Evolutionary conservation across 345 rosid species (phyloP).

Genomic region (Euclidium syriacum): DNA sequence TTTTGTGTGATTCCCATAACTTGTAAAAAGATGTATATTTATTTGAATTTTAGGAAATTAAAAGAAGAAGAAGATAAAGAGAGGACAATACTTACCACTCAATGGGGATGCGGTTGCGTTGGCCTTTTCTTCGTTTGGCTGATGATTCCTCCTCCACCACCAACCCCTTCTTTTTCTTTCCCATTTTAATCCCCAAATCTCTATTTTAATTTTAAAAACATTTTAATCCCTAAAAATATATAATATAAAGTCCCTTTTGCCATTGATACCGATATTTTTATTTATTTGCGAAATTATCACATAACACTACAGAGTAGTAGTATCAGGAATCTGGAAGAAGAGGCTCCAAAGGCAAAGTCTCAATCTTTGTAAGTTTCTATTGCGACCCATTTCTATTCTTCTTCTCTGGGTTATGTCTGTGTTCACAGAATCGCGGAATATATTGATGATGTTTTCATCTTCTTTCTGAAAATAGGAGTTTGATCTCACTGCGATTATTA

Average conservation of each 20-base stretch:
- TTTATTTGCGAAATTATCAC: neutral
- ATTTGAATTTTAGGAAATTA: neutral
- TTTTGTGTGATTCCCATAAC: neutral
- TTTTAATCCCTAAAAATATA: neutral
- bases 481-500: conserved; percentile 14
- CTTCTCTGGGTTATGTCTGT: neutral
- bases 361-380: conserved; percentile 30
- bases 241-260: conserved; percentile 20
- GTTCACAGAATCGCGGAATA: neutral
- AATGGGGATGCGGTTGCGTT: conserved; percentile 59
- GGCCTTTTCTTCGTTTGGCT: conserved; percentile 38
- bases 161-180: conserved; percentile 28
- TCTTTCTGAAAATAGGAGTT: neutral
- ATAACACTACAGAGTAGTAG: conserved; percentile 15
- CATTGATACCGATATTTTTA: conserved; percentile 1
- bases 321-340: conserved; percentile 24
- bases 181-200: neutral
- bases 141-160: conserved; percentile 49
- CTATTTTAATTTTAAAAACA: neutral
- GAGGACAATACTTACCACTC: conserved; percentile 51
- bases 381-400: neutral
- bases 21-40: neutral
- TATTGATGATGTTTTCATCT: neutral
- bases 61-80: conserved; percentile 21
- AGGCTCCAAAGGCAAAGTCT: conserved; percentile 20